Percentiles rank a stretch among this genome's conserved stretches.
phyloP scores from a whole-genome alignment of 352 stramenopile genomes.

The Phytopythium delawarense region DNA sequence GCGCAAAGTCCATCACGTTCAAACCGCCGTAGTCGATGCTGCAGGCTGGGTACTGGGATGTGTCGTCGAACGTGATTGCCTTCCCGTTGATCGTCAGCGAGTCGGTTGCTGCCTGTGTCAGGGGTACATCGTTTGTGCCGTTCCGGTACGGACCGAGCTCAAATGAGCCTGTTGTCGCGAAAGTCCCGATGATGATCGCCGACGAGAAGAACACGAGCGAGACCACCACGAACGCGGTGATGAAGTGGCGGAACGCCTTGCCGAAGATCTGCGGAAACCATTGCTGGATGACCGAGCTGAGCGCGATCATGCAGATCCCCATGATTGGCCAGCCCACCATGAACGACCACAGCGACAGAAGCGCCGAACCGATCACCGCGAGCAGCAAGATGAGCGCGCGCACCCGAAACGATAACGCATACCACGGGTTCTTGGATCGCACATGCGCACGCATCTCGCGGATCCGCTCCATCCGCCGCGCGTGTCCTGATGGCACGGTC shows the following conservation, averaged over 20 bases:
- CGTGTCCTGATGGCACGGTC: conserved; percentile 13
- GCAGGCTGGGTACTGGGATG: conserved; percentile 68
- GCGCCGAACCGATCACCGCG: conserved; percentile 45
- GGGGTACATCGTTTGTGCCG: conserved; percentile 24
- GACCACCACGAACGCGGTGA: conserved; percentile 65
- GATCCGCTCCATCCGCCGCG: conserved; percentile 30
- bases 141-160: conserved; percentile 45
- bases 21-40: conserved; percentile 56
- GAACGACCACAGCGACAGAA: conserved; percentile 60
- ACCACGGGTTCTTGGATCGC: conserved; percentile 51
- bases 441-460: conserved; percentile 29
- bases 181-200: conserved; percentile 70
- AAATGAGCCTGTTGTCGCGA: conserved; percentile 56
- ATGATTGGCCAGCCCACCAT: conserved; percentile 74
- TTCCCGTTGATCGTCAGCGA: conserved; percentile 39
- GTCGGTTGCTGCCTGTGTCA: conserved; percentile 21
- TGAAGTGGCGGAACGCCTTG: conserved; percentile 65
- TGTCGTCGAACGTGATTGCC: conserved; percentile 39
- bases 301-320: conserved; percentile 58
- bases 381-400: conserved; percentile 47
- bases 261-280: conserved; percentile 79
- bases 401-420: conserved; percentile 34
- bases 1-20: conserved; percentile 68
- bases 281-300: conserved; percentile 60
- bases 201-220: conserved; percentile 84